Base-by-base conservation (phyloP, 768 basidiomycete species). In the Cystofilobasidium macerans region DNA sequence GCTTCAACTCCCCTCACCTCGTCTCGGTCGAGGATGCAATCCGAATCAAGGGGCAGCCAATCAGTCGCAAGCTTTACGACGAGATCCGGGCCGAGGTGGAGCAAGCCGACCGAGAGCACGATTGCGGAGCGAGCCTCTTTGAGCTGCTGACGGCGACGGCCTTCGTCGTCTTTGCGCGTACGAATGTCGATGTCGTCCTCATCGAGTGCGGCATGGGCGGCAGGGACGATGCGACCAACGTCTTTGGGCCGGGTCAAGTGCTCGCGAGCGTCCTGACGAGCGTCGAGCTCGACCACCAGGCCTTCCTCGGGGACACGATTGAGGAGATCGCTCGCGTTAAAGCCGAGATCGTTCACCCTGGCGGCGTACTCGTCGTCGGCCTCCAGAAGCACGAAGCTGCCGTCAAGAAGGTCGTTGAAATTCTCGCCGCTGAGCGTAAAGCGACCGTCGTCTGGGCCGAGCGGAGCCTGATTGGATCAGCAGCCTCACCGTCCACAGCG, bases 161-260 rank as follows among this genome's bases (percentile, higher is more conserved):
- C 0, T 82, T 93, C 40, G 75, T 79, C 47, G 75, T 89, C 53
- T 91, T 99, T 72, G 85, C 92, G 72, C 76, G 77, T 11, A 28
- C 35, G 30, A 54, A 38, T 57, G 59, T 93, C 8, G 93, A 97
- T 70, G 72, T 97, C 43, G 86, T 85, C 26, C 83, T 98, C 13
- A 76, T 95, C 51, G 94, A 99, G 77, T 93, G 91, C 13, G 94
- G 95, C 0, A 86, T 99, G 86, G 95, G 95, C 0, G 95, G 95
- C 6, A 80, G 83, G 3, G 76, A 86, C 58, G 95, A 98, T 74
- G 94, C 95, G 24, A 99, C 95, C 3, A 99, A 99, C 73, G 81
- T 87, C 62, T 82, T 98, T 24, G 82, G 88, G 2, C 82, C 86
- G 53, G 79, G 81, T 0, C 78, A 78, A 59, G 81, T 93, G 47